Evolutionary conservation across 2,329 filamentous ascomycete genomes (phyloP).

Genomic region (Cladosporium sp.): DNA sequence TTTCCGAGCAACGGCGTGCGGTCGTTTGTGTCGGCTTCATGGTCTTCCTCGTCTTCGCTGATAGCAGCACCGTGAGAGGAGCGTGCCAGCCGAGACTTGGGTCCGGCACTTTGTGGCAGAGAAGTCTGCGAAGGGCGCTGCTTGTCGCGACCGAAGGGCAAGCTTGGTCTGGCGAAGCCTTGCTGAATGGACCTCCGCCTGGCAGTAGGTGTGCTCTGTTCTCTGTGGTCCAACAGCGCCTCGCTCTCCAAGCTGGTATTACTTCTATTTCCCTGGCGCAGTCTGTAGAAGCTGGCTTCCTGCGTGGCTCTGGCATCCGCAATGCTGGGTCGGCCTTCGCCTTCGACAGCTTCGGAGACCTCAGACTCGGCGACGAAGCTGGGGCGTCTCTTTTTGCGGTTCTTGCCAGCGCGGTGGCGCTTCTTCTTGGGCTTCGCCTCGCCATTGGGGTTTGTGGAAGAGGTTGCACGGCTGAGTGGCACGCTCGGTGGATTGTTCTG

Average conservation of each 20-base stretch:
- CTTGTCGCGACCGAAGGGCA: constrained; percentile 30
- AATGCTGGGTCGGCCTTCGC: constrained; percentile 45
- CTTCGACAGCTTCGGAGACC: constrained; percentile 55
- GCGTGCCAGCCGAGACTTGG: constrained; percentile 21
- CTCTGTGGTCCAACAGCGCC: constrained; percentile 79
- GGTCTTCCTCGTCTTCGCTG: constrained; percentile 53
- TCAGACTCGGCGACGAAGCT: constrained; percentile 72
- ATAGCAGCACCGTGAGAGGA: constrained; percentile 30
- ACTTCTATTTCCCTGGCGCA: constrained; percentile 63
- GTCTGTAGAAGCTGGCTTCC: constrained; percentile 55
- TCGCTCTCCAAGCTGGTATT: constrained; percentile 88
- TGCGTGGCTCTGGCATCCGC: constrained; percentile 36
- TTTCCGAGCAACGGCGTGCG: constrained; percentile 56
- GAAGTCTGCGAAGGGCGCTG: constrained; percentile 25
- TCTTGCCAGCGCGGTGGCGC: constrained; percentile 74
- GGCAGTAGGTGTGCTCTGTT: constrained; percentile 42
- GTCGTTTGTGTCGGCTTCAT: constrained; percentile 47
- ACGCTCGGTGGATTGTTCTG: constrained; percentile 6
- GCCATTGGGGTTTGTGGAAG: constrained; percentile 15
- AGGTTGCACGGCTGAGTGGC: constrained; percentile 14
- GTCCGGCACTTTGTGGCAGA: constrained; percentile 16
- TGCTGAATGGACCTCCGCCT: constrained; percentile 48
- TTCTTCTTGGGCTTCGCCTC: constrained; percentile 53
- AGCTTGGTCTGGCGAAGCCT: constrained; percentile 29
- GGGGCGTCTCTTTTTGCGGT: constrained; percentile 70